phyloP scores from a whole-genome alignment of 2,329 filamentous ascomycete species.

The Chaetomiaceae sp. region DNA sequence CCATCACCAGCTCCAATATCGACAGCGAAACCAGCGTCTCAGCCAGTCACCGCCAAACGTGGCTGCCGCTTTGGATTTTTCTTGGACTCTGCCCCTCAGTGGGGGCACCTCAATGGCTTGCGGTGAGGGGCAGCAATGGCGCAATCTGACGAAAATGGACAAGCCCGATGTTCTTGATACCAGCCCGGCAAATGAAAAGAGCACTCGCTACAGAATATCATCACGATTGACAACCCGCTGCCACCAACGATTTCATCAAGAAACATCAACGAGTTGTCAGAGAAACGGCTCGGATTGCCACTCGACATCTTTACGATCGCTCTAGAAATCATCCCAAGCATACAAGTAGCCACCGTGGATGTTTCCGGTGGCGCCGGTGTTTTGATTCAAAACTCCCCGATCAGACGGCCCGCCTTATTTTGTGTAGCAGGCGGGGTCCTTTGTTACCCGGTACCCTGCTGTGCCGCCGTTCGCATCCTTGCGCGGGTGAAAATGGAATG shows the following conservation, averaged over 20 bases:
- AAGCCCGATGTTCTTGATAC: conserved; percentile 22
- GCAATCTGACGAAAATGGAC: conserved; percentile 24
- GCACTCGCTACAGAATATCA: conserved; percentile 20
- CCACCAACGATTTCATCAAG: too few relatives aligned
- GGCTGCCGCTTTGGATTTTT: conserved; percentile 1
- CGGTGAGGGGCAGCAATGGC: conserved; percentile 25
- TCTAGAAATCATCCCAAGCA: too few relatives aligned
- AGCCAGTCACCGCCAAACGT: background rate
- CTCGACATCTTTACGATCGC: too few relatives aligned
- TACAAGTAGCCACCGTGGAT: too few relatives aligned
- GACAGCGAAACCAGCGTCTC: background rate
- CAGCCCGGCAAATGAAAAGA: conserved; percentile 6
- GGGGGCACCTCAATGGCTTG: conserved; percentile 14
- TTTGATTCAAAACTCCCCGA: too few relatives aligned
- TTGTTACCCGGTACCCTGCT: conserved; percentile 21
- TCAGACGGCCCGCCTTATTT: conserved; percentile 8
- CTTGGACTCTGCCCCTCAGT: conserved; percentile 20
- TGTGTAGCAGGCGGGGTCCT: conserved; percentile 11
- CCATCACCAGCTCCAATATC: background rate
- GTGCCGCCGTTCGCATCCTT: conserved; percentile 18
- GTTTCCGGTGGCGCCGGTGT: too few relatives aligned
- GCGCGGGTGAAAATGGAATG: conserved; percentile 20
- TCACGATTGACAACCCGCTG: background rate
- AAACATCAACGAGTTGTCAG: too few relatives aligned
- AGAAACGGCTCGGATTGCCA: conserved; percentile 3